Conservation (phyloP, 1,284 basidiomycete genomes). For the Cerioporus squamosus region DNA sequence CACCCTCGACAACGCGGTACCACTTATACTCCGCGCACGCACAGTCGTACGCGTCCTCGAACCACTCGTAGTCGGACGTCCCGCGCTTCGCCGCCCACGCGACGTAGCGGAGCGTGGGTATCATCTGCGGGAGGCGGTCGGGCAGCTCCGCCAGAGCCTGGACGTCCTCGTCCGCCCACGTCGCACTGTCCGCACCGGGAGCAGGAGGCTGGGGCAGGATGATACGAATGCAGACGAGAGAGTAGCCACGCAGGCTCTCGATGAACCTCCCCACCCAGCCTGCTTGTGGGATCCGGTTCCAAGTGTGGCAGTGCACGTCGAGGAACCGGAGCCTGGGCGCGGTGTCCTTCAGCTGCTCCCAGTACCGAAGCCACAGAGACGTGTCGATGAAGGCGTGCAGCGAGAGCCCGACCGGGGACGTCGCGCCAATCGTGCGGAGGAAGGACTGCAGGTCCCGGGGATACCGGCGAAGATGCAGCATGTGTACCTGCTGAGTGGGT, state of each 20-base stretch:
- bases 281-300: slow-evolving; percentile 8
- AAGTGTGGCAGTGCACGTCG: slow-evolving; percentile 17
- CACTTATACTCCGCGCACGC: slow-evolving; percentile 16
- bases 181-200: slow-evolving; percentile 5
- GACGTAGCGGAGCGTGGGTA: slow-evolving; percentile 15
- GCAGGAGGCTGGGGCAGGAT: slow-evolving; percentile 14
- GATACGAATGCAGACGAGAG: slow-evolving; percentile 15
- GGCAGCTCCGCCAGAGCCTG: slow-evolving; percentile 16
- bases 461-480: slow-evolving; percentile 14
- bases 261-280: slow-evolving; percentile 19
- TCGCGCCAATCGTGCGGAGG: slow-evolving; percentile 11
- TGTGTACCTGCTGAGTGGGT: slow-evolving; percentile 8
- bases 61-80: slow-evolving; percentile 15
- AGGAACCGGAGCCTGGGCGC: slow-evolving; percentile 15
- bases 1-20: slow-evolving; percentile 10
- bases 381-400: slow-evolving; percentile 17
- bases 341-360: slow-evolving; percentile 7
- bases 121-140: slow-evolving; percentile 10
- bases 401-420: slow-evolving; percentile 15
- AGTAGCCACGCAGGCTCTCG: slow-evolving; percentile 10
- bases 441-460: slow-evolving; percentile 10
- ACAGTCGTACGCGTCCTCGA: slow-evolving; percentile 17
- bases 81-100: slow-evolving; percentile 19
- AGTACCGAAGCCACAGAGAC: slow-evolving; percentile 12
- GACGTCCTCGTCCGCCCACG: slow-evolving; percentile 14